Evolutionary conservation across 2,329 filamentous ascomycete species (phyloP).

Genomic region (Cercospora nicotianae): DNA sequence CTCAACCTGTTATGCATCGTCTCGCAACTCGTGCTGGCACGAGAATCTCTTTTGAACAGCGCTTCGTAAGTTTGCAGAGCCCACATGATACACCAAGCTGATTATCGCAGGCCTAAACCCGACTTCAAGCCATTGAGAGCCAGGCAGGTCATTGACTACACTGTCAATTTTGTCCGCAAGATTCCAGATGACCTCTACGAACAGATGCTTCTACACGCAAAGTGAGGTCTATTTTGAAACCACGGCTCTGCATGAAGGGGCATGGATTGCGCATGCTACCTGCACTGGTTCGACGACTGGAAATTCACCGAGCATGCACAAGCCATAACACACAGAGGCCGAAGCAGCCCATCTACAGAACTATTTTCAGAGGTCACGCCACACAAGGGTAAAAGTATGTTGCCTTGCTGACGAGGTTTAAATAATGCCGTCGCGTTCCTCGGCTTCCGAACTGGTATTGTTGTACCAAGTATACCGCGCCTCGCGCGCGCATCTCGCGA

Average conservation of each 20-base stretch:
- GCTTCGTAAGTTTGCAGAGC: slow-evolving; percentile 63
- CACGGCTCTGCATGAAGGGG: no score
- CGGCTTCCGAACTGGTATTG: neutral
- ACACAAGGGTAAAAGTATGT: neutral
- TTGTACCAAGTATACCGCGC: neutral
- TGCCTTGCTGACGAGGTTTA: neutral
- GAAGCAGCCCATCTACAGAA: neutral
- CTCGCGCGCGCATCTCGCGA: neutral
- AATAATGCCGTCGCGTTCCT: neutral
- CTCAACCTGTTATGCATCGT: slow-evolving; percentile 96
- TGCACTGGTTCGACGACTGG: no score
- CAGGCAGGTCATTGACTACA: slow-evolving; percentile 53
- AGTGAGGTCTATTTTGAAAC: slow-evolving; percentile 47
- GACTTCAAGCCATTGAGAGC: slow-evolving; percentile 39
- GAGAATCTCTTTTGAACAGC: slow-evolving; percentile 78
- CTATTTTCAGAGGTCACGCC: neutral
- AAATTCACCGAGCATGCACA: neutral
- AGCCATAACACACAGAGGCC: neutral
- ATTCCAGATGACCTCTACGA: slow-evolving; percentile 89
- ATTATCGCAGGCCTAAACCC: slow-evolving; percentile 69
- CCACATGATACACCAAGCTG: neutral
- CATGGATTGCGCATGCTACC: no score
- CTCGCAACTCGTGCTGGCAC: slow-evolving; percentile 85
- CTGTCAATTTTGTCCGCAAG: slow-evolving; percentile 82
- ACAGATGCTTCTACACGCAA: slow-evolving; percentile 84